Conservation (phyloP, 1,284 basidiomycete species). For the Rhodofomes roseus region DNA sequence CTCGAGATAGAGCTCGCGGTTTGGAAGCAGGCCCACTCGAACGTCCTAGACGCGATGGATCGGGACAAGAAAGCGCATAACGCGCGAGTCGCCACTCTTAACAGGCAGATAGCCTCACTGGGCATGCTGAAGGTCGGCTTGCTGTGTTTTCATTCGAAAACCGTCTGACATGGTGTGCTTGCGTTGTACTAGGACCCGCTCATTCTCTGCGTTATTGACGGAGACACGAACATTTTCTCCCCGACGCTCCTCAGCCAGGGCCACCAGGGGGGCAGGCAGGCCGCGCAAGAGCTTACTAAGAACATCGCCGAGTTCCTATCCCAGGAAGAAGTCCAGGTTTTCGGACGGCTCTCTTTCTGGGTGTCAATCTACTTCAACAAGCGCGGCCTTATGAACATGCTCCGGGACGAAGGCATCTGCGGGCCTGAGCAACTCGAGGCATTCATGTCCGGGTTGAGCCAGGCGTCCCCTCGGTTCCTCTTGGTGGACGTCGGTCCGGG, state of each 20-base stretch:
- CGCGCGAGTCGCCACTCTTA: constrained; percentile 56
- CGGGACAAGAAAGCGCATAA: constrained; percentile 60
- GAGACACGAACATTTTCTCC: constrained; percentile 65
- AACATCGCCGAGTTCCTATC: constrained; percentile 61
- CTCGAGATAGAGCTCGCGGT: constrained; percentile 65
- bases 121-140: constrained; percentile 52
- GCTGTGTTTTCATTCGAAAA: background rate
- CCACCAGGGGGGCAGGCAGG: constrained; percentile 60
- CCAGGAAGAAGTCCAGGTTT: constrained; percentile 51
- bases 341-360: constrained; percentile 66
- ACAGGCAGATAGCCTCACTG: constrained; percentile 53
- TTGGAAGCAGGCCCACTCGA: constrained; percentile 67
- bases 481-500: constrained; percentile 70
- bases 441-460: constrained; percentile 67
- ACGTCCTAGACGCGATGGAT: constrained; percentile 53
- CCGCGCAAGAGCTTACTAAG: constrained; percentile 64
- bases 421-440: constrained; percentile 60
- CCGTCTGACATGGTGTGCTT: constrained; percentile 27
- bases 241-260: constrained; percentile 56
- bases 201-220: constrained; percentile 72
- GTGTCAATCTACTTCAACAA: constrained; percentile 69
- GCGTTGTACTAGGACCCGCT: constrained; percentile 53
- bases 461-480: constrained; percentile 63
- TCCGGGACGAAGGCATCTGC: constrained; percentile 52
- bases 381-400: constrained; percentile 44